These are phyloP conservation scores for Malus hybrid DNA, from an alignment of 331 rosid genomes.

Conservation along the genomic window DNA sequence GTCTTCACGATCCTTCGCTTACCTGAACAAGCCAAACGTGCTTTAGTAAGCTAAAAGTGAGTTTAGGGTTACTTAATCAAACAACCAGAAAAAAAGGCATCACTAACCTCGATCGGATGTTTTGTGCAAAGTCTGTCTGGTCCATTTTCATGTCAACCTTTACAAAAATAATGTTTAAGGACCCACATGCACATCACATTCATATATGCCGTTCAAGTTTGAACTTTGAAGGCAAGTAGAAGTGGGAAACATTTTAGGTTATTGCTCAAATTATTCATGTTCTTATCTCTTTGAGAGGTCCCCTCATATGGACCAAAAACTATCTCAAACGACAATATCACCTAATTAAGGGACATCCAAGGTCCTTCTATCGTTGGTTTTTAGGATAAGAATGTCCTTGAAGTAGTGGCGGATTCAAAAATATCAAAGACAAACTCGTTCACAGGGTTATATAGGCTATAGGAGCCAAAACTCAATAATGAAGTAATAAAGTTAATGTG, in stretches of 20 bases:
- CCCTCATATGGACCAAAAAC: neutral
- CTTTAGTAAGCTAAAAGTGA: neutral
- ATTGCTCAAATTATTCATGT: neutral
- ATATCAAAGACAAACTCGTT: no score
- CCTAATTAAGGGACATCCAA: neutral
- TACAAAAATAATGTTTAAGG: neutral
- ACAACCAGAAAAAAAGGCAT: neutral
- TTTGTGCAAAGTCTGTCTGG: neutral
- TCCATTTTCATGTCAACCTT: slow-evolving; percentile 1
- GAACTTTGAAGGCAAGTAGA: neutral
- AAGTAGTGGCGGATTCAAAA: no score
- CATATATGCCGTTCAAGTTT: neutral
- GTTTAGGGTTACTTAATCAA: neutral
- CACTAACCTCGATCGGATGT: neutral
- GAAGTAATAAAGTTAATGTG: no score
- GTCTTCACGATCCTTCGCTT: no score
- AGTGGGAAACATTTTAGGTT: neutral
- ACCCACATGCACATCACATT: neutral
- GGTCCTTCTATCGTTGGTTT: neutral
- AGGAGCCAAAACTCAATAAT: no score
- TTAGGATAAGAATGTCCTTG: neutral
- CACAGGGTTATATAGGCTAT: no score
- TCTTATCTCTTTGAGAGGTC: slow-evolving; percentile 6
- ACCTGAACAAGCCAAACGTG: no score
- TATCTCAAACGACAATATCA: neutral